Evolutionary conservation across 1,284 basidiomycete species (phyloP), one percentile per base, ranked within the genome.

Genomic region (Pseudozyma sp.): DNA sequence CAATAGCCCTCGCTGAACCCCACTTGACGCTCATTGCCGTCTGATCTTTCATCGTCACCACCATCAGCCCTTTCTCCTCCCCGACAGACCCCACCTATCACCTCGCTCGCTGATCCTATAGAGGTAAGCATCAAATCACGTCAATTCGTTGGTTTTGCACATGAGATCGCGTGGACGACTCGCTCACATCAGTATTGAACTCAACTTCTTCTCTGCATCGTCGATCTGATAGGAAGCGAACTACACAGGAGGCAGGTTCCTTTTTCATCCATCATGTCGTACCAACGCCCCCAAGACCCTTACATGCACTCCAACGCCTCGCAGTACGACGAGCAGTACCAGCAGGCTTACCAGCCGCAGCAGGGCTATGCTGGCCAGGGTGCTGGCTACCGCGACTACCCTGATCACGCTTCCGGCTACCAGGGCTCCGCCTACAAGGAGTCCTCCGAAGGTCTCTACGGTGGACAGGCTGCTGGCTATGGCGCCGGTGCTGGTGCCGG

Each of bases 221-320:
- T 31, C 36, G 39, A 45, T 5, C n/a, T 3, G 1, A 9, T 35
- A 67, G 58, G 34, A 59, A 60, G 61, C 58, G 54, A 48, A 58
- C 36, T 35, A 21, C 40, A 13, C 45, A 57, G 45, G 68, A 58
- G 56, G 66, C 55, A 59, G 56, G 56, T 53, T 43, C 55, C 48
- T 44, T 35, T 53, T 16, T 63, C 42, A 52, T 58, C 59, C 79
- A 76, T 52, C 63, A 78, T 79, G 79, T 74, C 76, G 40, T 80
- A 80, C 52, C 61, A 70, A 55, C 79, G 70, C 34, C 80, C 80
- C 10, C 70, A 81, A 42, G 79, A 82, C 47, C 59, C 76, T 11
- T 82, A 82, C 60, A 76, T 74, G 12, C 80, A 82, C 58, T 81
- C 79, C 47, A 82, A 82, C 52, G 80, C 77, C 18, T 81, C 79